Base-by-base conservation (phyloP, 73 alveolate genomes). In the Loxodes magnus region DNA sequence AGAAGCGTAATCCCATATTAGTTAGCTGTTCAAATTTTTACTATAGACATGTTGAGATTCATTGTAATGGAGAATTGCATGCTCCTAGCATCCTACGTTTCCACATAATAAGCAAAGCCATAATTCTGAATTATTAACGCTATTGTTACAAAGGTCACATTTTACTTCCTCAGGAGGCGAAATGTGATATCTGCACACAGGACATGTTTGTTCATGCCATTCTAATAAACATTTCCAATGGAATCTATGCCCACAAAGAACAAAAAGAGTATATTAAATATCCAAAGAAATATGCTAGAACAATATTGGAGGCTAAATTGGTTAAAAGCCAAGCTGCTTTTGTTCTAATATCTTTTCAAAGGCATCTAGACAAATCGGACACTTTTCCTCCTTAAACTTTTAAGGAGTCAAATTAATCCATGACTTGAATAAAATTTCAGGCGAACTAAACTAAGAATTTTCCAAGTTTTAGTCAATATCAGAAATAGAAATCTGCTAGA, bases 41-140 rank as follows among this genome's bases (percentile, higher is more conserved):
- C n/a, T n/a, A n/a, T n/a, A n/a, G n/a, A n/a, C n/a, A n/a, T n/a
- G n/a, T n/a, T n/a, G n/a, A n/a, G n/a, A n/a, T n/a, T n/a, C n/a
- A n/a, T n/a, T n/a, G n/a, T n/a, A n/a, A n/a, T n/a, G n/a, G n/a
- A n/a, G n/a, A n/a, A n/a, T 19, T 22, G 59, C 22, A 46, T 46
- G 59, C n/a, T 12, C 9, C 50, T 25, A 12, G 27, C 82, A 67
- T 3, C 82, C 82, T 10, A 67, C 31, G 12, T 27, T 35, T 10
- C 82, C 82, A 35, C 82, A 67, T 3, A 67, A 44, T 53, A 67
- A 43, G 28, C 82, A 67, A 16, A 60, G 46, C 61, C 74, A 54
- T 0, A 67, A 60, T 35, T 67, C 51, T 4, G 35, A 65, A 27
- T 56, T 24, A 0, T 56, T 67, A n/a, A n/a, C n/a, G n/a, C n/a